Evolutionary conservation across 768 basidiomycete species (phyloP).

Genomic region (Astraeus odoratus): DNA sequence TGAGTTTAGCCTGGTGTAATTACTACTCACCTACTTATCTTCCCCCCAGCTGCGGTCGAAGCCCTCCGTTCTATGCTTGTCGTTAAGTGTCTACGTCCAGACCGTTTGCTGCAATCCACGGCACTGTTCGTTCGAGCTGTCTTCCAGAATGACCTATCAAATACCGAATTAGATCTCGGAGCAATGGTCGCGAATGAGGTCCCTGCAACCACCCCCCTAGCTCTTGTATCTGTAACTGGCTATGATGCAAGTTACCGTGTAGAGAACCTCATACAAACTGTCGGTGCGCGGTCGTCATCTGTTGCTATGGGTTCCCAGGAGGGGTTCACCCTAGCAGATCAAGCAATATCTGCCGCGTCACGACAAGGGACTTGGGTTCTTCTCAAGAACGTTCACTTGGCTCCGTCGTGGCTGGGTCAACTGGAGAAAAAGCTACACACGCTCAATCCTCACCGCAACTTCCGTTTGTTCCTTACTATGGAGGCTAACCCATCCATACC

Average conservation of each 20-base stretch:
- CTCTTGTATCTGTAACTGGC: constrained; percentile 88
- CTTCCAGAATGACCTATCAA: constrained; percentile 78
- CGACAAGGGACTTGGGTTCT: constrained; percentile 95
- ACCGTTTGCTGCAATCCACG: constrained; percentile 81
- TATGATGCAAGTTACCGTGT: constrained; percentile 98
- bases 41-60: constrained; percentile 53
- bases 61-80: constrained; percentile 72
- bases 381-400: constrained; percentile 95
- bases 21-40: constrained; percentile 9
- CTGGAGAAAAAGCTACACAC: constrained; percentile 96
- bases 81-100: constrained; percentile 89
- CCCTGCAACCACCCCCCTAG: constrained; percentile 73
- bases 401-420: constrained; percentile 92
- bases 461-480: constrained; percentile 98
- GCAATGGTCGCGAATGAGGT: constrained; percentile 77
- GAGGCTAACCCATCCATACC: constrained; percentile 93
- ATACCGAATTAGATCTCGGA: constrained; percentile 71
- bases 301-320: constrained; percentile 99
- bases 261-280: constrained; percentile 77
- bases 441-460: constrained; percentile 79
- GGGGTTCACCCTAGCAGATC: constrained; percentile 93
- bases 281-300: constrained; percentile 70
- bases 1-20: constrained; percentile 34
- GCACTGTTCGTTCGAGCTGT: constrained; percentile 66
- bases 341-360: constrained; percentile 88